Evolutionary conservation across 177 flowering plant genomes (phyloP).

Genomic region (Vitis hybrid): DNA sequence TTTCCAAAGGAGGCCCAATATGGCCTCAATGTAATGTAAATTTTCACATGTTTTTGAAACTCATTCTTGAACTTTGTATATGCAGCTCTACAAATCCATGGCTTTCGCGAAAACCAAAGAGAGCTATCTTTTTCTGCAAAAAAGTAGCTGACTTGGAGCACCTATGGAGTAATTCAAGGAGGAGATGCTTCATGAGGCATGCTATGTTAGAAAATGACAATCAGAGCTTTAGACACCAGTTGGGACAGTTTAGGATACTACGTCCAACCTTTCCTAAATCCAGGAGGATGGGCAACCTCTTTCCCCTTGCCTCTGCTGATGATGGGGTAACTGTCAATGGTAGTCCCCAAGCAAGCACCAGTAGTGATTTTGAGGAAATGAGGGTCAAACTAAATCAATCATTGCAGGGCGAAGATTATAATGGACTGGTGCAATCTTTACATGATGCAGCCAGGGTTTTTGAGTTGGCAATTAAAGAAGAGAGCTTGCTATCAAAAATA

Average conservation of each 20-base stretch:
- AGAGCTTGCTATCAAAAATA: constrained; percentile 39
- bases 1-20: not conserved
- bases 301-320: constrained; percentile 61
- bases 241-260: constrained; percentile 26
- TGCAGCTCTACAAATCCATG: constrained; percentile 60
- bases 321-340: constrained; percentile 86
- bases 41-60: not conserved
- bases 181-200: constrained; percentile 30
- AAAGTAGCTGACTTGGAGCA: constrained; percentile 31
- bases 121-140: constrained; percentile 28
- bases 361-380: constrained; percentile 60
- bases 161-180: constrained; percentile 39
- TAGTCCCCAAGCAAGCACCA: constrained; percentile 49
- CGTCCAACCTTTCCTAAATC: constrained; percentile 25
- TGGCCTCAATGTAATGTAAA: not conserved
- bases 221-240: constrained; percentile 15
- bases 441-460: constrained; percentile 92
- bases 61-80: constrained; percentile 12
- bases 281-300: constrained; percentile 29
- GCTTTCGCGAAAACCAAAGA: constrained; percentile 30
- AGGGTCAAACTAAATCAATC: constrained; percentile 63
- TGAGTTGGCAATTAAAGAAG: constrained; percentile 82
- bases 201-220: constrained; percentile 23
- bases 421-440: constrained; percentile 74
- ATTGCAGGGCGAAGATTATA: constrained; percentile 55